phyloP scores from a whole-genome alignment of 306 rosid species.

The Begonia loranthoides region DNA sequence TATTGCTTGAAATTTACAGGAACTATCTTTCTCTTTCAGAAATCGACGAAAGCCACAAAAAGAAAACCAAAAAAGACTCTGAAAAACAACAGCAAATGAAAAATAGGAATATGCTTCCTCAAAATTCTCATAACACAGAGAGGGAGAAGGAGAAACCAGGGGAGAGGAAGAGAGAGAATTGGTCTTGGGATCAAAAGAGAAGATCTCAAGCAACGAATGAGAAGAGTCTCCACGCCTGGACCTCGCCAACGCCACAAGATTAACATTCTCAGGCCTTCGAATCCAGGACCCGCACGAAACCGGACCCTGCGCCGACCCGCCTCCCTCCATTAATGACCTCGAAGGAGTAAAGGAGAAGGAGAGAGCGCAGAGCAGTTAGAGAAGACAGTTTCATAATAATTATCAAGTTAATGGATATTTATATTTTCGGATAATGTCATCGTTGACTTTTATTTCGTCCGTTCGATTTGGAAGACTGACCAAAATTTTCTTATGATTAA shows the following conservation, averaged over 20 bases:
- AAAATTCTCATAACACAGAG: background rate
- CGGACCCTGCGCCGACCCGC: slow-evolving; percentile 55
- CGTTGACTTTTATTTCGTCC: too few relatives aligned
- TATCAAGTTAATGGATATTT: too few relatives aligned
- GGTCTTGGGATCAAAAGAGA: slow-evolving; percentile 59
- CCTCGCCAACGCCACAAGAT: slow-evolving; percentile 48
- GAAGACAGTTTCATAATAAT: too few relatives aligned
- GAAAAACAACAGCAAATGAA: too few relatives aligned
- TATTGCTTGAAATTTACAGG: too few relatives aligned
- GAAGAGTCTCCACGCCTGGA: slow-evolving; percentile 35
- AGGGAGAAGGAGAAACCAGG: slow-evolving; percentile 34
- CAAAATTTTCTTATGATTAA: too few relatives aligned
- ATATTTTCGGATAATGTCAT: too few relatives aligned
- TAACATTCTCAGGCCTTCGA: slow-evolving; percentile 66
- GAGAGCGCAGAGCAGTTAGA: background rate
- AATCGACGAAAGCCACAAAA: too few relatives aligned
- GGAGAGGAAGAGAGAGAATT: slow-evolving; percentile 55
- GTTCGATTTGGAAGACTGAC: too few relatives aligned
- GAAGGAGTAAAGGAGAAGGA: background rate
- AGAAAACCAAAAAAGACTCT: too few relatives aligned
- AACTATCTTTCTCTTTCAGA: too few relatives aligned
- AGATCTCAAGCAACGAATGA: slow-evolving; percentile 56
- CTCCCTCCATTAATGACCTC: slow-evolving; percentile 27
- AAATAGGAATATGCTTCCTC: too few relatives aligned
- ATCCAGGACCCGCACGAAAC: slow-evolving; percentile 82